These are phyloP conservation scores for Silene uniflora DNA, from an alignment of 148 eudicot species.

Conservation along the genomic window DNA sequence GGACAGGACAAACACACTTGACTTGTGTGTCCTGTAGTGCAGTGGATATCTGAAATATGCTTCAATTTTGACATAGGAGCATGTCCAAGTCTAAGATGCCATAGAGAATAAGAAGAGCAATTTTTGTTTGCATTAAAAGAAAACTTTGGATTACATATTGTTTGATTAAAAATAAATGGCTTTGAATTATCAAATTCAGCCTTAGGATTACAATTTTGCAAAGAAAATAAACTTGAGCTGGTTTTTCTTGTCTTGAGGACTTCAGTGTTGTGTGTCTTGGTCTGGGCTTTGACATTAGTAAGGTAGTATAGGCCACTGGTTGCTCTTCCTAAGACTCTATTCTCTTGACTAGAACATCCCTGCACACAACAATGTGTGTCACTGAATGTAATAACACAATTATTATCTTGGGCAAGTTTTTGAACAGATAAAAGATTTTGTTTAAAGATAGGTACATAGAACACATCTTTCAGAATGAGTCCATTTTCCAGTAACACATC, in stretches of 20 bases:
- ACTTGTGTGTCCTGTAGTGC: neutral
- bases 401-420: too few species aligned
- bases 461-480: too few species aligned
- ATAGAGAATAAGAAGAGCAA: neutral
- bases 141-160: too few species aligned
- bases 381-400: too few species aligned
- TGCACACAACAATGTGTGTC: too few species aligned
- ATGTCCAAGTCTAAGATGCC: neutral
- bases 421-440: too few species aligned
- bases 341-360: too few species aligned
- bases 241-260: neutral
- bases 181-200: neutral
- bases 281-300: neutral
- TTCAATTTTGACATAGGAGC: neutral
- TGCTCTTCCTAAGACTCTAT: neutral
- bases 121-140: neutral
- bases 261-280: neutral
- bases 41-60: neutral
- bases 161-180: neutral
- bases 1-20: neutral
- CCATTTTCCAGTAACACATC: neutral
- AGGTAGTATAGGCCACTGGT: neutral
- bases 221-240: too few species aligned
- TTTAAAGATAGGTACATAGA: too few species aligned
- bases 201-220: neutral